phyloP scores from a whole-genome alignment of 768 basidiomycete species.

The Lactifluus volemus region DNA sequence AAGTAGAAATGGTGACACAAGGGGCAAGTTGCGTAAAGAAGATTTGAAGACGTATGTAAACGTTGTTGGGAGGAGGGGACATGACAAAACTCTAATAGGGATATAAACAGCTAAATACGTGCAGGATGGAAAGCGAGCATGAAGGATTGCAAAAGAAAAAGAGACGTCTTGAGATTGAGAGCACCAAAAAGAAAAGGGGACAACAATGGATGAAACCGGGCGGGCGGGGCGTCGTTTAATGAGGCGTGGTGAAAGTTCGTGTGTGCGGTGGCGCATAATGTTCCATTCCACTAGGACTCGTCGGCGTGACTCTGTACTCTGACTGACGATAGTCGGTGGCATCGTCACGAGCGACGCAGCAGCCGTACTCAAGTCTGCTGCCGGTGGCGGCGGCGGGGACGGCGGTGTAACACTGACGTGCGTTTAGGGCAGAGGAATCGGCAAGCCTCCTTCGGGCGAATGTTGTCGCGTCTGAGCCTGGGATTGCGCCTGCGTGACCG shows the following conservation, averaged over 20 bases:
- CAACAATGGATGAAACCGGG: background rate
- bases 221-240: background rate
- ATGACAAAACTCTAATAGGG: background rate
- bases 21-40: background rate
- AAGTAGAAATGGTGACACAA: background rate
- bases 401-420: background rate
- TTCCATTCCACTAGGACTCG: constrained; percentile 40
- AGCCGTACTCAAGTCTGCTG: constrained; percentile 54
- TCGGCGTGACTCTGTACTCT: constrained; percentile 45
- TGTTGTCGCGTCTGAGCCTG: constrained; percentile 18
- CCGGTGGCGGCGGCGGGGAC: background rate
- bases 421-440: background rate
- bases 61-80: background rate
- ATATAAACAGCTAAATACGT: constrained; percentile 8
- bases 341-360: constrained; percentile 61
- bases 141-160: background rate
- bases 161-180: background rate
- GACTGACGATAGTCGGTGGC: constrained; percentile 44
- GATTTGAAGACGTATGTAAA: background rate
- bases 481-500: background rate
- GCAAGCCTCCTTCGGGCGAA: background rate
- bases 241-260: background rate
- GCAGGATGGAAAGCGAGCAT: background rate
- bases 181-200: background rate
- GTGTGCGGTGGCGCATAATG: constrained; percentile 23